Base-by-base conservation (phyloP, 257 asterid species). In the Penstemon eatonii region DNA sequence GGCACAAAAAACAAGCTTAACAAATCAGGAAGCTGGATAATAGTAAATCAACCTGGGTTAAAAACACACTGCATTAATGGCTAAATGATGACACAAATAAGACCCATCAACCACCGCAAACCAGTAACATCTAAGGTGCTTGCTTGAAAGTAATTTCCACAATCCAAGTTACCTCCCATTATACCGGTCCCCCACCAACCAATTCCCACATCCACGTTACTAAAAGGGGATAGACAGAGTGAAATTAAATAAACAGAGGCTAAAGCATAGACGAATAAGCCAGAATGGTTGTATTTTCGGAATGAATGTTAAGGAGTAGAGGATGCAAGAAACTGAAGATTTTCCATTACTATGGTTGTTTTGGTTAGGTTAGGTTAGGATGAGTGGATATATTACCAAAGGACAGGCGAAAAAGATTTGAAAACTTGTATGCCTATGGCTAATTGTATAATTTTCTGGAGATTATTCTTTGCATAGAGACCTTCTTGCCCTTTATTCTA, bases 1-100 rank as follows among this genome's bases (percentile, higher is more conserved):
- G 91, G 44, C 44, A 78, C 51, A 54, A 72, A 39, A 46, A 58
- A 61, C 39, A 69, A 49, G 15, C 51, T 36, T 7, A 45, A 13
- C 56, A 39, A 7, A 57, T 64, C 60, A 55, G 47, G 53, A 65
- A 82, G 51, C 55, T 54, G 15, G 25, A 55, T n/a, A 36, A 63
- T 38, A 50, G 54, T 53, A 37, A 63, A 52, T 37, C 33, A 11
- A 56, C 55, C 63, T 47, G 43, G 60, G 41, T 45, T 37, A 63
- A 42, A 59, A 57, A 39, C 13, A 62, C 51, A 75, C 40, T 41
- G 62, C 37, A 66, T 73, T 56, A 61, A 50, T 68, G 47, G 64
- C 33, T 43, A 42, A 44, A 19, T 50, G 65, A 50, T 25, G 39
- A 67, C 68, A 52, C 39, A 64, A 11, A 61, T 60, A 41, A 42